phyloP scores from a whole-genome alignment of 2,329 filamentous ascomycete species.

The Penicillium nordicum region DNA sequence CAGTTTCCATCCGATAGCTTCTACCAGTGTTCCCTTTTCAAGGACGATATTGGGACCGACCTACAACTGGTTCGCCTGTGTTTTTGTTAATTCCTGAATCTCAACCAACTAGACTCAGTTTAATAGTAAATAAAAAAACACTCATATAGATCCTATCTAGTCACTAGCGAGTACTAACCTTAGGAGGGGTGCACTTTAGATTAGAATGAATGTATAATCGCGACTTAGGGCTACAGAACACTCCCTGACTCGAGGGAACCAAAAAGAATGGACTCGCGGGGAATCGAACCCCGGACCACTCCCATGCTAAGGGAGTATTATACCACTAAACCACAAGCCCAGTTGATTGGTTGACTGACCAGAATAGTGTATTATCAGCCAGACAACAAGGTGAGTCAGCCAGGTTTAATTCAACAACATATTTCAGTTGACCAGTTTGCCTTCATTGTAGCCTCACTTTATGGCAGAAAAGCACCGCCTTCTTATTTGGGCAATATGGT shows the following conservation, averaged over 20 bases:
- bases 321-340: neutral
- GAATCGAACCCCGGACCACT: neutral
- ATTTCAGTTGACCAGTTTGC: slow-evolving; percentile 60
- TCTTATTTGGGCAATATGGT: too few species aligned
- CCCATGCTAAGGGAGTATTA: neutral
- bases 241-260: neutral
- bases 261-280: neutral
- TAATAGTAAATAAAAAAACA: too few species aligned
- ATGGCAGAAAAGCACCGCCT: neutral
- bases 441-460: slow-evolving; percentile 24
- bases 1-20: too few species aligned
- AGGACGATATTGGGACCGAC: too few species aligned
- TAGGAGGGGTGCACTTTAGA: neutral
- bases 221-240: neutral
- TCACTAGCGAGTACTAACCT: neutral
- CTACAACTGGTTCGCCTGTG: too few species aligned
- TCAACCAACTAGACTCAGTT: too few species aligned
- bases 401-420: too few species aligned
- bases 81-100: too few species aligned
- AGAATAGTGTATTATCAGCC: neutral
- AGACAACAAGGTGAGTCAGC: too few species aligned
- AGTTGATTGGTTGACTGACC: neutral
- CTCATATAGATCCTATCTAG: too few species aligned
- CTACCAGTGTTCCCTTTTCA: too few species aligned
- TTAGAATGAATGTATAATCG: neutral